phyloP scores from a whole-genome alignment of 2,329 filamentous ascomycete genomes.

The Cercospora sojina region DNA sequence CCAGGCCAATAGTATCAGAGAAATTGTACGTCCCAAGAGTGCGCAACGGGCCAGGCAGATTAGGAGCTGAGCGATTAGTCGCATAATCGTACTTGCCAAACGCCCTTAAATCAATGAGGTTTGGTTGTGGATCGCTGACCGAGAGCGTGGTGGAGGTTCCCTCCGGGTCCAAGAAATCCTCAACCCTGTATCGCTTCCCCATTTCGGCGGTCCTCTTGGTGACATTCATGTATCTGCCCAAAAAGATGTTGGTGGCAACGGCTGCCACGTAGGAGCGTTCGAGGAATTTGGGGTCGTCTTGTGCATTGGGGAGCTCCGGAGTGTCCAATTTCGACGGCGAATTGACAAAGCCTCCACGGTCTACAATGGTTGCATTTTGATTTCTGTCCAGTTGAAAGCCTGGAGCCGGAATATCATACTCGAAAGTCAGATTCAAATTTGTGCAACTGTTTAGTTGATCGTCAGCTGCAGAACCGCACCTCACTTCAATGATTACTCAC shows the following conservation, averaged over 20 bases:
- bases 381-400: not conserved
- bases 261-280: constrained; percentile 6
- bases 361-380: not conserved
- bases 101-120: not conserved
- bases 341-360: constrained; percentile 8
- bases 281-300: constrained; percentile 5
- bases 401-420: constrained; percentile 9
- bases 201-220: not conserved
- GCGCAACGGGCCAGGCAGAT: not conserved
- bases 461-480: not conserved
- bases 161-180: not conserved
- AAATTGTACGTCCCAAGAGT: not conserved
- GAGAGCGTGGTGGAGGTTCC: no score
- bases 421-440: constrained; percentile 14
- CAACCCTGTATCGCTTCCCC: not conserved
- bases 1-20: not conserved
- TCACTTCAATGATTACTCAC: not conserved
- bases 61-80: not conserved
- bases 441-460: not conserved
- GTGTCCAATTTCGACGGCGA: not conserved
- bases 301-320: constrained; percentile 4
- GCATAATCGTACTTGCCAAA: constrained; percentile 1
- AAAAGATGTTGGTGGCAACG: constrained; percentile 6
- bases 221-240: constrained; percentile 9
- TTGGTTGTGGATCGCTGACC: no score